Evolutionary conservation across 805 yeast genomes (phyloP), one percentile per base, ranked within the genome.

Genomic region (Kluyveromyces dobzhanskii): DNA sequence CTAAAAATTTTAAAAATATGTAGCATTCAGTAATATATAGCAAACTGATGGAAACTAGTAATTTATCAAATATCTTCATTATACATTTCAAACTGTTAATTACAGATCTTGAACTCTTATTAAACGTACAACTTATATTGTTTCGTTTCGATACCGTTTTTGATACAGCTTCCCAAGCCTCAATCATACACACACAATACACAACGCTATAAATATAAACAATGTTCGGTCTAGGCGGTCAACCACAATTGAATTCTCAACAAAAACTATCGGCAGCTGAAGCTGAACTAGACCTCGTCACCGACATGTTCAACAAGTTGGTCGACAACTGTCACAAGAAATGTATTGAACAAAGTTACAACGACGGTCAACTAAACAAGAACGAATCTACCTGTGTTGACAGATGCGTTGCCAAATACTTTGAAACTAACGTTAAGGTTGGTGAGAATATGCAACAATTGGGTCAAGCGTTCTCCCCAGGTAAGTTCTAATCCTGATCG

Each of bases 251-350:
- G 47, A 69, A 82, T 18, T 73, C 86, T 30, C 82, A 80, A 47
- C 87, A 81, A 61, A 84, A 84, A 62, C 70, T 84, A 45, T 73
- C 73, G 55, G 95, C 95, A 49, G 98, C 98, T 38, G 97, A 90
- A 67, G 85, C 95, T 42, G 98, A 90, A 65, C 74, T 90, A 50
- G 98, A 90, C 63, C 82, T 92, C 79, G 95, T 90, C 52, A 88
- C 97, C 29, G 95, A 92, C 52, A 87, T 90, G 97, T 90, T 90
- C 77, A 90, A 90, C 76, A 75, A 80, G 55, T 70, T 88, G 54
- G 94, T 87, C 17, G 88, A 81, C 54, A 81, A 85, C 51, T 88
- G 97, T 62, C 92, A 88, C 64, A 63, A 67, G 50, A 88, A 88
- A 67, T 88, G 97, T 69, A 82, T 87, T 59, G 71, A 61, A 39